Conservation (phyloP, 2,329 filamentous ascomycete species). For the Trichoderma hamatum region DNA sequence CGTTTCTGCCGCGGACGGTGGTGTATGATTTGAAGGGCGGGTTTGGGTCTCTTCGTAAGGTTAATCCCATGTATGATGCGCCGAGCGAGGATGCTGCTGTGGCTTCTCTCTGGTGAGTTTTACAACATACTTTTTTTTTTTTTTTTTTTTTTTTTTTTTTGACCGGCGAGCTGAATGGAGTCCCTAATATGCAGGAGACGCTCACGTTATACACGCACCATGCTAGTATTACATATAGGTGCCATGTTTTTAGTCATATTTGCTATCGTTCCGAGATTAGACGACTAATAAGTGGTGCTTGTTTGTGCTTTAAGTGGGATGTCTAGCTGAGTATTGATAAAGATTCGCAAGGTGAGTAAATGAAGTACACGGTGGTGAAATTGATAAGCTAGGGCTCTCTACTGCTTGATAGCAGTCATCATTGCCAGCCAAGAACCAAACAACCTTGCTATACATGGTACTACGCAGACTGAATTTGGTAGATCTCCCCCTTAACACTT, state of each 20-base stretch:
- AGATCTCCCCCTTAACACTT: background rate
- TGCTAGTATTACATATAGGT: no score
- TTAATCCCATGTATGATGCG: slow-evolving; percentile 82
- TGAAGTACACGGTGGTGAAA: background rate
- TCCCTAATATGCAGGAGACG: no score
- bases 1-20: slow-evolving; percentile 86
- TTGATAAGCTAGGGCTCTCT: background rate
- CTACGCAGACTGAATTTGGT: background rate
- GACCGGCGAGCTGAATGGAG: no score
- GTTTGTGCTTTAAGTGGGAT: background rate
- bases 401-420: background rate
- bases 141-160: background rate
- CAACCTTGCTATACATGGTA: background rate
- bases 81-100: slow-evolving; percentile 37
- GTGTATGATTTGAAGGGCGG: slow-evolving; percentile 95
- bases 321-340: background rate
- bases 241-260: background rate
- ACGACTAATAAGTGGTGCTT: background rate
- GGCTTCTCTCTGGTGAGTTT: slow-evolving; percentile 41
- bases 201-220: no score
- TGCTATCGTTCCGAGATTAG: slow-evolving; percentile 1
- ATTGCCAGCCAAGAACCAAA: no score
- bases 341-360: background rate
- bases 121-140: no score
- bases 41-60: slow-evolving; percentile 84